Conservation (phyloP, 179 eudicot genomes). For the Patellifolia procumbens region DNA sequence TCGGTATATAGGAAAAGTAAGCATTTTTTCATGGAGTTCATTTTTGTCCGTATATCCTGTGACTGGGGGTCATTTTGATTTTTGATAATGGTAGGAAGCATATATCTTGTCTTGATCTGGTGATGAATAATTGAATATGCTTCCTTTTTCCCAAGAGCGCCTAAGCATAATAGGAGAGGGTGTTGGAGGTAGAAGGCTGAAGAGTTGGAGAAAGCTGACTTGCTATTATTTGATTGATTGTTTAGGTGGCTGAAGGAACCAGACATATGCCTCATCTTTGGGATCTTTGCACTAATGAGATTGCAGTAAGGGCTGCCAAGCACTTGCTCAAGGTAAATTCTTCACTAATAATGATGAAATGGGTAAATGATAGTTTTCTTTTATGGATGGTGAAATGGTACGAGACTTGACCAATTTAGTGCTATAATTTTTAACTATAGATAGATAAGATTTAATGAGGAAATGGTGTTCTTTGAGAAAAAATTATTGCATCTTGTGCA, state of each 20-base stretch:
- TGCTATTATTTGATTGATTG: constrained; percentile 16
- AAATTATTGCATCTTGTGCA: too few species aligned
- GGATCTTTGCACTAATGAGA: constrained; percentile 90
- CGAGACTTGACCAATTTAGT: background rate
- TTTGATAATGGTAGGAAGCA: background rate
- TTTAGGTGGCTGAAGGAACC: constrained; percentile 90
- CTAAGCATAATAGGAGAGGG: background rate
- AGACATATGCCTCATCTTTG: constrained; percentile 88
- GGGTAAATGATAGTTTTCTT: too few species aligned
- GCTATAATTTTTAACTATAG: background rate
- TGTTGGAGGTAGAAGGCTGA: background rate
- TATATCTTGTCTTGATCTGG: background rate
- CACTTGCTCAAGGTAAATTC: constrained; percentile 72
- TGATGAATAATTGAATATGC: background rate
- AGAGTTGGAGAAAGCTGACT: background rate
- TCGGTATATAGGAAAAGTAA: constrained; percentile 93
- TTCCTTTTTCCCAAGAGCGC: background rate
- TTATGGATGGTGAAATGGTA: background rate
- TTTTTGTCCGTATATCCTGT: background rate
- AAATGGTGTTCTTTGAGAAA: background rate
- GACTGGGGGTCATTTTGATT: background rate
- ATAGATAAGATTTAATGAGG: background rate
- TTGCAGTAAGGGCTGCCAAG: constrained; percentile 83
- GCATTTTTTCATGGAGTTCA: constrained; percentile 15
- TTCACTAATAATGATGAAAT: background rate